phyloP scores from a whole-genome alignment of 371 early-diverging fungal genomes.

The Rhizopus delemar region DNA sequence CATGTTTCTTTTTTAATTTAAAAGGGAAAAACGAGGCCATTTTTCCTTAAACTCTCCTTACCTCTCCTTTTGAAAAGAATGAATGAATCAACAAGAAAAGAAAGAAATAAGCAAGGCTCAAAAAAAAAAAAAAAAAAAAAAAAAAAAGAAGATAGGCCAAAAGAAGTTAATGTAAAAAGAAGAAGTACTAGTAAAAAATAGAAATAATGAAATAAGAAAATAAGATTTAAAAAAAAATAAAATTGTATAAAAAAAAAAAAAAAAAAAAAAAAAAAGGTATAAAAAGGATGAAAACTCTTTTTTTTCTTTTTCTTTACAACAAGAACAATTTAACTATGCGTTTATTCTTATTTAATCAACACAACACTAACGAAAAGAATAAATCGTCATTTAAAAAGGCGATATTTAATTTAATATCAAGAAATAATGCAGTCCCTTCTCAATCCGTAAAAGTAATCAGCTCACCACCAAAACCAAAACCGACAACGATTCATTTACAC shows the following conservation, averaged over 20 bases:
- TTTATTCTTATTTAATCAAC: background rate
- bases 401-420: background rate
- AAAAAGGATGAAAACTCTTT: background rate
- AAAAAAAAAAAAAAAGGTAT: background rate
- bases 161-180: no score
- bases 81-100: background rate
- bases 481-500: background rate
- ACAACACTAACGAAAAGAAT: background rate
- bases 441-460: background rate
- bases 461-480: background rate
- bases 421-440: background rate
- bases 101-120: no score
- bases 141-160: no score
- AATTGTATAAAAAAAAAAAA: background rate
- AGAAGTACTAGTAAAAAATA: no score
- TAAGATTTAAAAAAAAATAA: no score
- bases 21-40: no score
- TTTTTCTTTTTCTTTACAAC: background rate
- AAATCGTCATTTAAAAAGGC: conserved; percentile 1
- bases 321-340: background rate
- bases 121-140: background rate
- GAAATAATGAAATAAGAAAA: no score
- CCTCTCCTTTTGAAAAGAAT: no score
- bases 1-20: no score
- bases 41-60: no score